Evolutionary conservation across 2,329 filamentous ascomycete species (phyloP), one percentile per base, ranked within the genome.

Genomic region (Penicillium vulpinum): DNA sequence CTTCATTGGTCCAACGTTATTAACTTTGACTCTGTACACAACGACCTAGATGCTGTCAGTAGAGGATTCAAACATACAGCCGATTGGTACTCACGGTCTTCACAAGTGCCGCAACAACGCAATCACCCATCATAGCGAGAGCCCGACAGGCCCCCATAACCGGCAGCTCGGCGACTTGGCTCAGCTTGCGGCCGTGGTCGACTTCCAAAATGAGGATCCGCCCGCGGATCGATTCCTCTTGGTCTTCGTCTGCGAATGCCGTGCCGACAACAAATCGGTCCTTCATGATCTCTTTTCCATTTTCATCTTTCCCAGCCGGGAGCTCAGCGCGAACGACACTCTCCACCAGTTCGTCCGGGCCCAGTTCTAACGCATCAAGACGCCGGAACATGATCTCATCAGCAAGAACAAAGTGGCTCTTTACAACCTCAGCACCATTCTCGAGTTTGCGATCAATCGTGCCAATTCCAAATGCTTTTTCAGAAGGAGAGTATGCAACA

Each of bases 251-350:
- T 41, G 93, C 71, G 66, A 89, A 92, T 54, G 90, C 90, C 0
- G 94, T 97, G 7, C 94, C 94, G 7, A 97, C 85, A n/a, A 97
- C 79, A 68, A 97, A 97, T 40, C 92, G 82, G 71, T 97, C 92
- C 56, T 70, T 75, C 16, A 51, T 62, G 2, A 54, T 49, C 0
- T 82, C 83, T 5, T 81, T 77, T 10, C 85, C 86, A 79, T 68
- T 67, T 15, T 80, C 78, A 16, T 81, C 81, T 50, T 83, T 80
- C 3, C 80, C 81, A 35, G 83, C 87, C 2, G 83, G 80, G 13
- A 97, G 80, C 63, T 91, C 85, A 6, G 90, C 88, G 33, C 90
- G 85, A 56, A 95, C 87, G 8, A 96, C 87, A 60, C 88, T 87
- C 73, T 97, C 94, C 4, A 97, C 85, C 44, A 97, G 78, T 74